Evolutionary conservation across 345 rosid species (phyloP).

Genomic region (Eucalyptus regnans): DNA sequence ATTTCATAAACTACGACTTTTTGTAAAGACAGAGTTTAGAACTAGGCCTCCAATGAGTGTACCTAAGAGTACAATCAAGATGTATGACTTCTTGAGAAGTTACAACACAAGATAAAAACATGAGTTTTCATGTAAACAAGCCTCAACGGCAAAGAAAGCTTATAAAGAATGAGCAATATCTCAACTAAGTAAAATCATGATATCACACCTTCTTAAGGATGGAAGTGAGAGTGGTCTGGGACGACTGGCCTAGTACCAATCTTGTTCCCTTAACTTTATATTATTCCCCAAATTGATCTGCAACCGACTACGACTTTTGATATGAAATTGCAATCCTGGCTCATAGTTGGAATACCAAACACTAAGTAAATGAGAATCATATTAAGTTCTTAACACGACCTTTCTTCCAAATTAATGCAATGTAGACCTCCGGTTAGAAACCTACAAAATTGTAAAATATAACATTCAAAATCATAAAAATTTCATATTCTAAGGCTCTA

Average conservation of each 20-base stretch:
- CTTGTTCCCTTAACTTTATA: not conserved
- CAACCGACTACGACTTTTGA: not conserved
- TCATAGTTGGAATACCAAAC: not conserved
- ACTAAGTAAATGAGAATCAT: not conserved
- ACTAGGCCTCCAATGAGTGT: not conserved
- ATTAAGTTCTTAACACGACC: not conserved
- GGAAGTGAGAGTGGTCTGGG: not conserved
- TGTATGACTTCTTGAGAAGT: not conserved
- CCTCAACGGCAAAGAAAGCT: not conserved
- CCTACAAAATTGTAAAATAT: not conserved
- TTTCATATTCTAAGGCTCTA: not conserved
- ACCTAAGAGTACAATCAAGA: not conserved
- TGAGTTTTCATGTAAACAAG: not conserved
- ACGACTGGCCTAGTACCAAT: not conserved
- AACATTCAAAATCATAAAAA: not conserved
- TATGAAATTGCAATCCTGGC: not conserved
- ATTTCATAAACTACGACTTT: not conserved
- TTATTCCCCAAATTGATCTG: not conserved
- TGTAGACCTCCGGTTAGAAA: rapidly evolving
- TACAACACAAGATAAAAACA: not conserved
- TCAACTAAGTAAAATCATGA: not conserved
- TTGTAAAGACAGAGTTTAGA: not conserved
- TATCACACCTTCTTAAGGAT: not conserved
- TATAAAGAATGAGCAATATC: not conserved
- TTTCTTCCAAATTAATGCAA: not conserved